These are phyloP conservation scores for Teunomyces gatunensis DNA, from an alignment of 805 yeast genomes.

Conservation along the genomic window DNA sequence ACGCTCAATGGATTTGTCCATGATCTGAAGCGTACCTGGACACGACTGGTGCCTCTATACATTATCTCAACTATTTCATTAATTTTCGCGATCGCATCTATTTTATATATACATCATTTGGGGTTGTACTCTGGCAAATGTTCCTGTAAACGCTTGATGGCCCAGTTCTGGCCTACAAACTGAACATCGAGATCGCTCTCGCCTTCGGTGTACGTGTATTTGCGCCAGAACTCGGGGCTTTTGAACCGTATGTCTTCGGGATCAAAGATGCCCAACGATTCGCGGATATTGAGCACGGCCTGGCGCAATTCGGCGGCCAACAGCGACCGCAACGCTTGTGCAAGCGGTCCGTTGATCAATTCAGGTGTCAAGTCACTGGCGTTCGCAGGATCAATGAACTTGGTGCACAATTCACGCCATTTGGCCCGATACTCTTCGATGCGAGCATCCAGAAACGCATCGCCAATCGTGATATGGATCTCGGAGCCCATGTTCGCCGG, in stretches of 20 bases:
- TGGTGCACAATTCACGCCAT: conserved; percentile 65
- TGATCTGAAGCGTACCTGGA: conserved; percentile 3
- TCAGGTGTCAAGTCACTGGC: conserved; percentile 61
- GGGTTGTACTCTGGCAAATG: conserved; percentile 25
- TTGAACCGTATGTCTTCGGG: conserved; percentile 70
- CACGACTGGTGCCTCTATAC: background rate
- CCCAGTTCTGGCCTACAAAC: conserved; percentile 83
- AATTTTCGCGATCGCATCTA: conserved; percentile 1
- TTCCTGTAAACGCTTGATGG: conserved; percentile 65
- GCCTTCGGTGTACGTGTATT: conserved; percentile 64
- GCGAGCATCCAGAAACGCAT: conserved; percentile 57
- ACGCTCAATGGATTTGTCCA: conserved; percentile 19
- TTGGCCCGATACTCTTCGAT: conserved; percentile 61
- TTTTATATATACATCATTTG: background rate
- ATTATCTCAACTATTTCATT: no score
- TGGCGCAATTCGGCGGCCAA: conserved; percentile 69
- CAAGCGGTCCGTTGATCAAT: conserved; percentile 62
- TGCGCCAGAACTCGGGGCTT: conserved; percentile 72
- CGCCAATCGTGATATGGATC: conserved; percentile 69
- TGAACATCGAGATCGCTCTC: conserved; percentile 62
- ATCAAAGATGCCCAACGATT: conserved; percentile 40
- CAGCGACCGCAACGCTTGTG: conserved; percentile 61
- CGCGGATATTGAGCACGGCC: conserved; percentile 51
- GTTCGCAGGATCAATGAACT: conserved; percentile 48
- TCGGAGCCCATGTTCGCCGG: conserved; percentile 68